Conservation (phyloP, 768 basidiomycete species). For the Mycena venus region DNA sequence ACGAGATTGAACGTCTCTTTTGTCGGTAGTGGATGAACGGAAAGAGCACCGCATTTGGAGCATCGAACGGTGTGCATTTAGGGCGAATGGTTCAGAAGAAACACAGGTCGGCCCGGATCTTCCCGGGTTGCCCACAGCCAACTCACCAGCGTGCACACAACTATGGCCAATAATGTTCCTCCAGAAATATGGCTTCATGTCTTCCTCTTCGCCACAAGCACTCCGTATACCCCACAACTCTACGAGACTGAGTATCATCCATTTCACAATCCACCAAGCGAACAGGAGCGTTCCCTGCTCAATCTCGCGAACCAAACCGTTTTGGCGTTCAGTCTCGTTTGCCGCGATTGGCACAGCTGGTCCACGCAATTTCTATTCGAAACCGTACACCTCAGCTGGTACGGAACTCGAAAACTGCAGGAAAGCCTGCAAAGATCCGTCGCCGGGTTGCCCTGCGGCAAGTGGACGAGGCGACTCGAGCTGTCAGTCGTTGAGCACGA, state of each 20-base stretch:
- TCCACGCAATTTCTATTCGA: neutral
- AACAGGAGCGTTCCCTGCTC: neutral
- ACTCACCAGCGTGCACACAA: no score
- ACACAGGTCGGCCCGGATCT: no score
- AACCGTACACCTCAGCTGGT: conserved; percentile 9
- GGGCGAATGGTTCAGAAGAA: no score
- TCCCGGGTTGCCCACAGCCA: no score
- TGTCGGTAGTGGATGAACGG: neutral
- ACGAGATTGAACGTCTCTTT: neutral
- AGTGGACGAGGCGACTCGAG: conserved; percentile 1
- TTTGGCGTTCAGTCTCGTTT: conserved; percentile 8
- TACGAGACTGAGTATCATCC: conserved; percentile 10
- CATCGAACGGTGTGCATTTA: neutral
- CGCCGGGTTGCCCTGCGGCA: neutral
- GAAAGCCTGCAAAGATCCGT: neutral
- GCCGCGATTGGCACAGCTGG: neutral
- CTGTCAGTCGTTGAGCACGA: conserved; percentile 13
- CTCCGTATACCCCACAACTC: conserved; percentile 5
- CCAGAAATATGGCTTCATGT: conserved; percentile 8
- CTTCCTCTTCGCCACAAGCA: neutral
- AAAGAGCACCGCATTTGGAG: neutral
- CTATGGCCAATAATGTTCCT: no score
- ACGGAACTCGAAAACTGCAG: conserved; percentile 4
- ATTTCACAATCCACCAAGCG: neutral
- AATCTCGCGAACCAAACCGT: neutral